Conservation (phyloP, 768 basidiomycete genomes). For the Mycena sanguinolenta region DNA sequence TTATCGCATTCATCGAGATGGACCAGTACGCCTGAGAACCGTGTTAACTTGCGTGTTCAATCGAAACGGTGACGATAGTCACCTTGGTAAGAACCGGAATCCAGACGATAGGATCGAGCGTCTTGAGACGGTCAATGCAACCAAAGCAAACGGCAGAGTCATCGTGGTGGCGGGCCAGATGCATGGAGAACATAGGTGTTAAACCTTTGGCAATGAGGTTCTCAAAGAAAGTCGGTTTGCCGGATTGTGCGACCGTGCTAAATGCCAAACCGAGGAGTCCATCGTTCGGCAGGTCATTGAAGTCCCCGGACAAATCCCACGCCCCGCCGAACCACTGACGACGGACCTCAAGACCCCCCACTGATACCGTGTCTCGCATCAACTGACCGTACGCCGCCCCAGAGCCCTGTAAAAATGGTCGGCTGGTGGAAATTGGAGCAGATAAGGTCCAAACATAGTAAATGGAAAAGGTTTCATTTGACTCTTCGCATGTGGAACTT, state of each 20-base stretch:
- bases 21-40: conserved; percentile 71
- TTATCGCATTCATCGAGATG: conserved; percentile 61
- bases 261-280: conserved; percentile 78
- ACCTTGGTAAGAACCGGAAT: conserved; percentile 56
- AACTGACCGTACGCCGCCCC: conserved; percentile 66
- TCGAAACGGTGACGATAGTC: not conserved
- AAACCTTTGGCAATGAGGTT: conserved; percentile 61
- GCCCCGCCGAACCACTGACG: conserved; percentile 73
- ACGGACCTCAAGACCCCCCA: conserved; percentile 59
- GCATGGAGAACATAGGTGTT: conserved; percentile 69
- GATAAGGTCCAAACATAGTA: conserved; percentile 55
- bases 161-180: conserved; percentile 57
- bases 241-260: conserved; percentile 61
- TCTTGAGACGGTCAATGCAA: conserved; percentile 52
- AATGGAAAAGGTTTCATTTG: conserved; percentile 50
- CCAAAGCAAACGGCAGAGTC: conserved; percentile 66
- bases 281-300: conserved; percentile 63
- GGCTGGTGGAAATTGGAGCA: not conserved
- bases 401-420: conserved; percentile 56
- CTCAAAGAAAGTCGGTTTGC: conserved; percentile 72
- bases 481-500: conserved; percentile 59
- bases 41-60: not conserved
- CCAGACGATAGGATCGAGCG: conserved; percentile 46
- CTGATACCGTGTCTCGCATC: conserved; percentile 62
- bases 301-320: conserved; percentile 59